Conservation (phyloP, 805 yeast genomes). For the Yamadazyma paraphyllophila region DNA sequence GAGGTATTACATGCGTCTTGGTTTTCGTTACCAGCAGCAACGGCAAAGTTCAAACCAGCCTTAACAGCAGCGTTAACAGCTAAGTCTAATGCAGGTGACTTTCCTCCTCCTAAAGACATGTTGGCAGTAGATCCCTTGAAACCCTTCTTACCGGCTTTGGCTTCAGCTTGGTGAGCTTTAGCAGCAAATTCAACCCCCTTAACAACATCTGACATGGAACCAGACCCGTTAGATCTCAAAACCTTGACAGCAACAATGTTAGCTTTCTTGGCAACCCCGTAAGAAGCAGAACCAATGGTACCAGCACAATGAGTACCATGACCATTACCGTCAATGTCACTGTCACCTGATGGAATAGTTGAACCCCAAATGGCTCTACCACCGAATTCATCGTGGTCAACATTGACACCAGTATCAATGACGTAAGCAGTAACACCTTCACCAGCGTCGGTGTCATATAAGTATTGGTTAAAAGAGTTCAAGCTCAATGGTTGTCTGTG, state of each 20-base stretch:
- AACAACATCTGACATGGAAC: slow-evolving; percentile 78
- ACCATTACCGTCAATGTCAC: slow-evolving; percentile 80
- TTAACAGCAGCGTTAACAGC: slow-evolving; percentile 89
- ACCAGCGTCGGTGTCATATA: slow-evolving; percentile 73
- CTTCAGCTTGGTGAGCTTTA: slow-evolving; percentile 59
- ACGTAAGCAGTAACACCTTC: slow-evolving; percentile 83
- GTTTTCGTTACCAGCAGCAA: slow-evolving; percentile 95
- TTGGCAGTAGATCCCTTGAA: slow-evolving; percentile 86
- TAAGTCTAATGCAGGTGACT: slow-evolving; percentile 78
- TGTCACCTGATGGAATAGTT: slow-evolving; percentile 70
- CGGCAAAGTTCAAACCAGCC: slow-evolving; percentile 89
- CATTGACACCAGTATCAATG: slow-evolving; percentile 85
- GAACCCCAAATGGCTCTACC: slow-evolving; percentile 88
- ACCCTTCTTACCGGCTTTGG: slow-evolving; percentile 53
- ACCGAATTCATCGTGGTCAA: slow-evolving; percentile 71
- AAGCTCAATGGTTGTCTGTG: slow-evolving; percentile 71
- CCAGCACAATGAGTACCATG: slow-evolving; percentile 99
- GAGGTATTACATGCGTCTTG: slow-evolving; percentile 90
- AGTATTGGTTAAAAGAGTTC: slow-evolving; percentile 69
- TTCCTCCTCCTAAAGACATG: slow-evolving; percentile 94
- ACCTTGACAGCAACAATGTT: slow-evolving; percentile 81
- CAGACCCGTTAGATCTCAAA: slow-evolving; percentile 77
- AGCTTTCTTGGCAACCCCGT: slow-evolving; percentile 84
- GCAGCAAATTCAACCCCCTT: slow-evolving; percentile 87
- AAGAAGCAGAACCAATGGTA: slow-evolving; percentile 75